Percentiles rank a stretch among this genome's conserved stretches.
Conservation (phyloP, 2,329 filamentous ascomycete species). For the Neophaeococcomyces mojaviensis region DNA sequence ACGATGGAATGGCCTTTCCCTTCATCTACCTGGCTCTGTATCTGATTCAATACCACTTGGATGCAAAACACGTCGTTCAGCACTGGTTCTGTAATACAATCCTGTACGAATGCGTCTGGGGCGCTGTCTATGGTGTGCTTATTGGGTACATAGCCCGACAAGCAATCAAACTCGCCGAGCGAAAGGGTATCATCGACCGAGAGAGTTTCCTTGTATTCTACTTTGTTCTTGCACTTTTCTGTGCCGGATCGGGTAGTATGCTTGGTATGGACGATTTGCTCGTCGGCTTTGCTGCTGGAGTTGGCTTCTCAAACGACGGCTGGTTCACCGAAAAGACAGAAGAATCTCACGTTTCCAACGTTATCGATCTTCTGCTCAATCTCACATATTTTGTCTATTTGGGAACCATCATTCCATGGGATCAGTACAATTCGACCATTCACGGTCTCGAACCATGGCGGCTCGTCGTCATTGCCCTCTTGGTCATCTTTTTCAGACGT, state of each 20-base stretch:
- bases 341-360: conserved; percentile 97
- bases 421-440: conserved; percentile 68
- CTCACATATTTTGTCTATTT: conserved; percentile 98
- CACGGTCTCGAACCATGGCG: conserved; percentile 80
- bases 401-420: conserved; percentile 94
- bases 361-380: conserved; percentile 94
- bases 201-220: conserved; percentile 99
- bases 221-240: conserved; percentile 92
- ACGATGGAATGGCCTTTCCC: conserved; percentile 98
- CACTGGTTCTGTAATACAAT: conserved; percentile 88
- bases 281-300: conserved; percentile 87
- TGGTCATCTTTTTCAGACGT: conserved; percentile 91
- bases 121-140: conserved; percentile 76
- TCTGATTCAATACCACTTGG: conserved; percentile 70
- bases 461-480: conserved; percentile 82
- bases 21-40: conserved; percentile 93
- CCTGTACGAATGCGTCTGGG: conserved; percentile 92
- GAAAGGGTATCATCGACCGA: conserved; percentile 77
- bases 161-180: conserved; percentile 80
- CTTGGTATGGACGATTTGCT: conserved; percentile 88
- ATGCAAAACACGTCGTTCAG: conserved; percentile 62
- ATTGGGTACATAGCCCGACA: conserved; percentile 87
- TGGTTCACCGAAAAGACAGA: conserved; percentile 99
- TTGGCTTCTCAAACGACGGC: conserved; percentile 98
- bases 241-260: conserved; percentile 84